Percentiles rank a stretch among this genome's conserved stretches.
These are phyloP conservation scores for Microbotryomycetes sp. DNA, from an alignment of 1,284 basidiomycete species.

Conservation along the genomic window DNA sequence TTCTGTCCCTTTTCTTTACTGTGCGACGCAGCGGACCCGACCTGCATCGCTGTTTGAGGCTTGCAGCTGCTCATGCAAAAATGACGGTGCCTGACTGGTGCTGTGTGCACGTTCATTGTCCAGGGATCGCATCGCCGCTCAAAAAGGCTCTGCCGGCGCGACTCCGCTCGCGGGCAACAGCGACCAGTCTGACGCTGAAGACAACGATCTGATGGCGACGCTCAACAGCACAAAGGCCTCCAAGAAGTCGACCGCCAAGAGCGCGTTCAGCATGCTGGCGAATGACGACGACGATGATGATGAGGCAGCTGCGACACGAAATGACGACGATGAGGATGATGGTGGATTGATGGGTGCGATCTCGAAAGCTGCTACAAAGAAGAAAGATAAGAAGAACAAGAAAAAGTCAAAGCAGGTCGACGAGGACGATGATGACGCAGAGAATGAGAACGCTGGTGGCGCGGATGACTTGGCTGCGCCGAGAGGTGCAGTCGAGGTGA, in stretches of 20 bases:
- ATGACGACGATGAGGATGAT: constrained; percentile 58
- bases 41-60: background rate
- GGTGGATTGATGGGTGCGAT: constrained; percentile 74
- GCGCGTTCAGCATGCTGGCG: constrained; percentile 5
- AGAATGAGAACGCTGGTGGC: constrained; percentile 39
- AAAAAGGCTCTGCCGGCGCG: constrained; percentile 1
- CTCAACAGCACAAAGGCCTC: background rate
- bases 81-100: background rate
- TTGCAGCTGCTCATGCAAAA: background rate
- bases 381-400: constrained; percentile 54
- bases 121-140: background rate
- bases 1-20: background rate
- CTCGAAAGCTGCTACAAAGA: constrained; percentile 55
- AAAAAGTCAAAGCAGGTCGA: constrained; percentile 38
- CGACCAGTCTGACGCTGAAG: constrained; percentile 7
- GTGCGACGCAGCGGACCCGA: background rate
- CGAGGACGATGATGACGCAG: constrained; percentile 33
- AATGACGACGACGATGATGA: constrained; percentile 12
- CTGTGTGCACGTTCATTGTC: background rate
- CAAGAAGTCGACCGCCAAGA: constrained; percentile 1
- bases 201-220: background rate
- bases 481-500: constrained; percentile 48
- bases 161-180: background rate
- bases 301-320: constrained; percentile 46
- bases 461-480: constrained; percentile 42